Conservation (phyloP, 140 eudicot genomes). For the Cichorium intybus region DNA sequence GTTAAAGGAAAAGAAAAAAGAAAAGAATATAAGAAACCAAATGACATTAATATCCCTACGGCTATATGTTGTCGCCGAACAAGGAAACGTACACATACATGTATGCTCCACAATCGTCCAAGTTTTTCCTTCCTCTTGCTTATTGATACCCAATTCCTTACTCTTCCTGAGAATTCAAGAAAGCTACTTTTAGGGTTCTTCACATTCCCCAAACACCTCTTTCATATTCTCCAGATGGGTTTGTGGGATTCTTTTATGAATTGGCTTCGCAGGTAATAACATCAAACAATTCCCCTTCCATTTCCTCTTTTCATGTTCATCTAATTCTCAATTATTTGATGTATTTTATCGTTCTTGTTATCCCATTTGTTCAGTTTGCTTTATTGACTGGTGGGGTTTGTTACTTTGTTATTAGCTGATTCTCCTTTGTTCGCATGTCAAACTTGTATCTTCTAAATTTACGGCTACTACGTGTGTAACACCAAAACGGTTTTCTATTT, state of each 20-base stretch:
- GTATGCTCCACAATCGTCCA: slow-evolving; percentile 26
- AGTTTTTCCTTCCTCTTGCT: slow-evolving; percentile 8
- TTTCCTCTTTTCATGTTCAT: not conserved
- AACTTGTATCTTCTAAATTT: slow-evolving; percentile 14
- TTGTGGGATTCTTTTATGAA: slow-evolving; percentile 77
- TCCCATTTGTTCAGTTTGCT: not conserved
- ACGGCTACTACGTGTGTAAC: not conserved
- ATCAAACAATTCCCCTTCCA: not conserved
- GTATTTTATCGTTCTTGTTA: not conserved
- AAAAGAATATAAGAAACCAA: not conserved
- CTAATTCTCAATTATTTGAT: not conserved
- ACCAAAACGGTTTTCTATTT: not conserved
- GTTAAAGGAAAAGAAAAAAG: not conserved
- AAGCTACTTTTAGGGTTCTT: slow-evolving; percentile 22
- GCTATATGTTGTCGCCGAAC: not conserved
- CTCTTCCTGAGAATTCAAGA: slow-evolving; percentile 30
- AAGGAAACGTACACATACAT: slow-evolving; percentile 10
- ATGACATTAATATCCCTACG: not conserved
- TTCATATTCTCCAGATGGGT: slow-evolving; percentile 43
- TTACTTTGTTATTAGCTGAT: no score
- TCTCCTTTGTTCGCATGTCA: no score
- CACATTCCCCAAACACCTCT: not conserved
- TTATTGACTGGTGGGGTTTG: not conserved
- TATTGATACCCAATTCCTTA: not conserved
- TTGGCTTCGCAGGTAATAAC: slow-evolving; percentile 79